Evolutionary conservation across 2,329 filamentous ascomycete genomes (phyloP).

Genomic region (Nemania sp.): DNA sequence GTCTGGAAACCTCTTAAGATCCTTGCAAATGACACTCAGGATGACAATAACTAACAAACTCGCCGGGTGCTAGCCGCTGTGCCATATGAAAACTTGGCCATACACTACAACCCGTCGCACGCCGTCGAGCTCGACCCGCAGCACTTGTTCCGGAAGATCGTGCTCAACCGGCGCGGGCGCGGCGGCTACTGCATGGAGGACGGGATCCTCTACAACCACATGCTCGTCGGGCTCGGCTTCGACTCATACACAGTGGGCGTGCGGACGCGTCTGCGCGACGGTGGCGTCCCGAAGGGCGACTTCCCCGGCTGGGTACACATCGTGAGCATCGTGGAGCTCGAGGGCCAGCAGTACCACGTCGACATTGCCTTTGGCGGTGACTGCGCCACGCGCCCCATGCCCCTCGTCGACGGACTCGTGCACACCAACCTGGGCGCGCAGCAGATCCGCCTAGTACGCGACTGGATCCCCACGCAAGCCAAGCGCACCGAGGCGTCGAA

Average conservation of each 20-base stretch:
- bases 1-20: too few species aligned
- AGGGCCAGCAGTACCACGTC: constrained; percentile 62
- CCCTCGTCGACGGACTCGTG: constrained; percentile 56
- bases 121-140: constrained; percentile 59
- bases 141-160: constrained; percentile 63
- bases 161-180: constrained; percentile 55
- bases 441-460: constrained; percentile 62
- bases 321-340: constrained; percentile 69
- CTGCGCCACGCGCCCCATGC: constrained; percentile 68
- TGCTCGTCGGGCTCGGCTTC: constrained; percentile 65
- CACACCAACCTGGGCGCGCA: background rate
- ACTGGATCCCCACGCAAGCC: constrained; percentile 61
- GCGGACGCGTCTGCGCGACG: constrained; percentile 57
- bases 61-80: constrained; percentile 55
- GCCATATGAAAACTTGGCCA: constrained; percentile 67
- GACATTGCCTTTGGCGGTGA: constrained; percentile 76
- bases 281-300: constrained; percentile 55
- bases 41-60: too few species aligned
- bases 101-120: constrained; percentile 62
- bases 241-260: constrained; percentile 67
- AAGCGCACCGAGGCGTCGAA: constrained; percentile 56
- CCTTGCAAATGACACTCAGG: too few species aligned
- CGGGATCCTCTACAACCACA: constrained; percentile 65
- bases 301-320: constrained; percentile 70
- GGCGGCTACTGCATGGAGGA: constrained; percentile 74